Conservation (phyloP, 495 filamentous ascomycete species). For the Penicillium coffeae region DNA sequence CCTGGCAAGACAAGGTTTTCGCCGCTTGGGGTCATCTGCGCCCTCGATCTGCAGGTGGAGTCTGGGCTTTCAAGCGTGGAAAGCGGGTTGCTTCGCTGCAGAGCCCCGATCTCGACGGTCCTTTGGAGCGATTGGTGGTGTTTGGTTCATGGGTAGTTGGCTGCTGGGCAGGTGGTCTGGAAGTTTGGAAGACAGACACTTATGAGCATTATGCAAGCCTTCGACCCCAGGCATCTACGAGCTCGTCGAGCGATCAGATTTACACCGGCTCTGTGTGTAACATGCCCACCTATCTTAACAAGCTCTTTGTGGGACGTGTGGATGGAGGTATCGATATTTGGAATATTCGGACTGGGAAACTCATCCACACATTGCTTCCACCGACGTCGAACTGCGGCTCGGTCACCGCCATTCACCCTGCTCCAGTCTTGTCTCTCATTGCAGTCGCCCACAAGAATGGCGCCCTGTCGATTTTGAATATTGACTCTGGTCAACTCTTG, state of each 20-base stretch:
- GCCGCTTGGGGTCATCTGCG: constrained; percentile 74
- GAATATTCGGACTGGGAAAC: constrained; percentile 88
- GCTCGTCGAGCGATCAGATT: constrained; percentile 46
- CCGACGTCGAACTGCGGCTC: constrained; percentile 60
- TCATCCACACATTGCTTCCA: constrained; percentile 80
- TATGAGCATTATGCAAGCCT: constrained; percentile 88
- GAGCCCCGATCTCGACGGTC: constrained; percentile 57
- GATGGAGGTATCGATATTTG: constrained; percentile 95
- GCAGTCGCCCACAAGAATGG: constrained; percentile 83
- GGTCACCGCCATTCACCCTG: constrained; percentile 78
- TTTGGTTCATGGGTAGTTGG: constrained; percentile 93
- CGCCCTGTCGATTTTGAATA: constrained; percentile 71
- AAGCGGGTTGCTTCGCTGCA: constrained; percentile 75
- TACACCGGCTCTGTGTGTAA: constrained; percentile 70
- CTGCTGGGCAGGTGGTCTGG: constrained; percentile 67
- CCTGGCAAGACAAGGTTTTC: constrained; percentile 84
- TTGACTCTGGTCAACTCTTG: constrained; percentile 67
- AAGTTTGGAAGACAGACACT: constrained; percentile 83
- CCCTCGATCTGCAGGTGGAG: constrained; percentile 49
- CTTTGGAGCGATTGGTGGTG: constrained; percentile 71
- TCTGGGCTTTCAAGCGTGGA: constrained; percentile 97
- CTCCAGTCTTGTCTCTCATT: constrained; percentile 78
- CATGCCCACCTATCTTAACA: constrained; percentile 94
- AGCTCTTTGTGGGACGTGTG: constrained; percentile 78
- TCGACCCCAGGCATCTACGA: constrained; percentile 40